Conservation (phyloP, 1,284 basidiomycete genomes). For the Ceratobasidium sp. region DNA sequence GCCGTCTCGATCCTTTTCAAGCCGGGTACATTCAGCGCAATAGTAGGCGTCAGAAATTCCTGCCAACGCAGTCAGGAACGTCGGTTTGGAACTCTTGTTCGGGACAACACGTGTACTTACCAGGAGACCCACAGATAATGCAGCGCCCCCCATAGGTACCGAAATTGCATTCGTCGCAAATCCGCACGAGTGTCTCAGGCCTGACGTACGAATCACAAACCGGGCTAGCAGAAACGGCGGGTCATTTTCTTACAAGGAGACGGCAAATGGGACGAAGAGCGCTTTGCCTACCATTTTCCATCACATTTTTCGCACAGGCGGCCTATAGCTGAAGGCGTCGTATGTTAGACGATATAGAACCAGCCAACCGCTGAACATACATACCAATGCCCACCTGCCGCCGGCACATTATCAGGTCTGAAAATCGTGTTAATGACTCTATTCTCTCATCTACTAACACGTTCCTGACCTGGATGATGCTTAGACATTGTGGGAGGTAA, state of each 20-base stretch:
- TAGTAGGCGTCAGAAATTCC: conserved; percentile 98
- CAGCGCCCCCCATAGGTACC: conserved; percentile 96
- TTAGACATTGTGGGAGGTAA: conserved; percentile 70
- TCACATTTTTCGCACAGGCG: conserved; percentile 99
- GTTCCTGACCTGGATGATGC: conserved; percentile 82
- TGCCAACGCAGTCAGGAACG: conserved; percentile 50
- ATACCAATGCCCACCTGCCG: conserved; percentile 93
- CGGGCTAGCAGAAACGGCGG: conserved; percentile 64
- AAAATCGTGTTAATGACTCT: conserved; percentile 13
- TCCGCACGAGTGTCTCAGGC: conserved; percentile 95
- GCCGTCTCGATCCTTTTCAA: conserved; percentile 98
- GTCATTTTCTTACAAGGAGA: background rate
- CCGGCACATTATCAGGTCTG: conserved; percentile 96
- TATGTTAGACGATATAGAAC: background rate
- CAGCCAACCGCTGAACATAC: conserved; percentile 50
- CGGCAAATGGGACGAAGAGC: background rate
- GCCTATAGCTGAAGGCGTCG: conserved; percentile 74
- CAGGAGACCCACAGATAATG: conserved; percentile 94
- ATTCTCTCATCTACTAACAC: background rate
- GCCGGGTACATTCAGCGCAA: conserved; percentile 92
- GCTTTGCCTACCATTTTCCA: conserved; percentile 86
- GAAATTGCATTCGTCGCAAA: conserved; percentile 99
- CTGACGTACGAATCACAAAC: conserved; percentile 99
- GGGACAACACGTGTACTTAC: conserved; percentile 57
- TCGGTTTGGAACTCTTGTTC: background rate